A percentile compares a stretch with the other conserved stretches of the same genome.
Evolutionary conservation across 192 early-diverging fungal genomes (phyloP).

Genomic region (Linnemannia schmuckeri): DNA sequence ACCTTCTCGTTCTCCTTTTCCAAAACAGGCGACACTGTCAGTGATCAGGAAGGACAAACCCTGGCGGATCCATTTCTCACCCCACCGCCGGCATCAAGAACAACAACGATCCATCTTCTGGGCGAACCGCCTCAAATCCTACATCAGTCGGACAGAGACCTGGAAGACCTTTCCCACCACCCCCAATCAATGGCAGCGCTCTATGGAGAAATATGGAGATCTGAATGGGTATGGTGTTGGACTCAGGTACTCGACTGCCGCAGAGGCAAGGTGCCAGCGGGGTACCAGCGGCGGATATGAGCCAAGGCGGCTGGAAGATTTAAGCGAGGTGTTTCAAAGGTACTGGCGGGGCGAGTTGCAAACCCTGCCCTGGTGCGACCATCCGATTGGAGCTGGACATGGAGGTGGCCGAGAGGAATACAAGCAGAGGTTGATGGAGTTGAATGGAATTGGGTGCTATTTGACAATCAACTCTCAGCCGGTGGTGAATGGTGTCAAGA

Average conservation of each 20-base stretch:
- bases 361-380: conserved; percentile 93
- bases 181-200: background rate
- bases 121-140: conserved; percentile 93
- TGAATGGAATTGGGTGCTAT: conserved; percentile 84
- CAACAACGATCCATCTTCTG: conserved; percentile 97
- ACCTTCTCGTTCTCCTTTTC: background rate
- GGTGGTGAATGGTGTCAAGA: conserved; percentile 86
- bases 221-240: conserved; percentile 76
- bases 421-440: conserved; percentile 63
- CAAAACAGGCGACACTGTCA: background rate
- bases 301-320: conserved; percentile 73
- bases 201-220: conserved; percentile 46
- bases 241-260: conserved; percentile 70
- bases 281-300: conserved; percentile 29
- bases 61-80: conserved; percentile 75
- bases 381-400: background rate
- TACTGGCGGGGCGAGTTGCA: conserved; percentile 83
- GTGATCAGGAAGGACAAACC: background rate
- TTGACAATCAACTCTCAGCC: conserved; percentile 95
- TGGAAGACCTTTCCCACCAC: conserved; percentile 87
- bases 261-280: conserved; percentile 82
- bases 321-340: conserved; percentile 79
- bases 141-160: conserved; percentile 84
- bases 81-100: conserved; percentile 71
- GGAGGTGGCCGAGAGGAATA: background rate